Conservation (phyloP, 2,329 filamentous ascomycete genomes). For the Epichloe baconii region DNA sequence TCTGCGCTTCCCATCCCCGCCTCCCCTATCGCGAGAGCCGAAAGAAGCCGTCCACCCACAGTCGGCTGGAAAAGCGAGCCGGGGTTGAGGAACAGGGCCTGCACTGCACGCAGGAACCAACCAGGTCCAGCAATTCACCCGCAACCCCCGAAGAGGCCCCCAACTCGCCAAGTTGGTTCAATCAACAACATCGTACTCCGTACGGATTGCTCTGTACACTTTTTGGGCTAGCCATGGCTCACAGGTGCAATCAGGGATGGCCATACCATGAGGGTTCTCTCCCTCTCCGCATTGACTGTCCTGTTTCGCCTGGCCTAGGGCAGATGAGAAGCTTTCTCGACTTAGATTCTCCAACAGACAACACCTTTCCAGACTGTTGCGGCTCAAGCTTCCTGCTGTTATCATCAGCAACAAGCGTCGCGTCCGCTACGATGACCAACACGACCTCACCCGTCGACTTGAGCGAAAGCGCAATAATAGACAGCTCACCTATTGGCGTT, state of each 20-base stretch:
- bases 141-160: neutral
- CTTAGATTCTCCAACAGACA: slow-evolving; percentile 4
- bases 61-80: neutral
- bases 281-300: neutral
- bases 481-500: neutral
- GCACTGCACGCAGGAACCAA: neutral
- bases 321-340: slow-evolving; percentile 9
- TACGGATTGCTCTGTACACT: too few relatives aligned
- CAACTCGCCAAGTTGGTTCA: neutral
- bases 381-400: slow-evolving; percentile 7
- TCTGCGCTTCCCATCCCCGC: neutral
- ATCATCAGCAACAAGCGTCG: slow-evolving; percentile 4
- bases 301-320: neutral
- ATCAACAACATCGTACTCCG: too few relatives aligned
- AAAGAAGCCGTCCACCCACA: neutral
- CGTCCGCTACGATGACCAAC: neutral
- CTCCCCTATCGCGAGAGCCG: neutral
- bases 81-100: neutral
- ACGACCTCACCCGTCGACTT: neutral
- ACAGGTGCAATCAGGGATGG: slow-evolving; percentile 1
- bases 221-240: neutral
- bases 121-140: neutral
- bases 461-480: neutral
- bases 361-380: neutral
- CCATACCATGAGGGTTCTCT: neutral